Conservation (phyloP, 2,329 filamentous ascomycete species). For the Colletotrichum sp. region DNA sequence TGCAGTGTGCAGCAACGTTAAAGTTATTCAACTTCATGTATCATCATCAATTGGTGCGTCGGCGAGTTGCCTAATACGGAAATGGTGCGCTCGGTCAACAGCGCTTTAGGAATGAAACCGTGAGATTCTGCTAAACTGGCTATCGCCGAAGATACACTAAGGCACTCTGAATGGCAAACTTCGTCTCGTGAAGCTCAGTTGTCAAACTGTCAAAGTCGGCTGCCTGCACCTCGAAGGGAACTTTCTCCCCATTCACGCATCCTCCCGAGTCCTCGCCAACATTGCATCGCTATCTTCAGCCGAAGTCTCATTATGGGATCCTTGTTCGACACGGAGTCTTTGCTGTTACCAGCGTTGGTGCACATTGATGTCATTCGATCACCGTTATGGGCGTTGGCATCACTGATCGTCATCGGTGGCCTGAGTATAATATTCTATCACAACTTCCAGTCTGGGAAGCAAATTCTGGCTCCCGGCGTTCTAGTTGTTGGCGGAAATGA, state of each 20-base stretch:
- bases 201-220: background rate
- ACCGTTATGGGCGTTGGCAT: background rate
- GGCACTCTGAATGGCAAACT: background rate
- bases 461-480: background rate
- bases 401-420: background rate
- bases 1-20: background rate
- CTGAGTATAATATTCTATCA: background rate
- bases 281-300: background rate
- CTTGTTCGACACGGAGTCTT: background rate
- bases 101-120: background rate
- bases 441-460: background rate
- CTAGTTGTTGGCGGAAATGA: background rate
- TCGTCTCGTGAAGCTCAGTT: background rate
- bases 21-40: background rate
- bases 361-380: background rate
- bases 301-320: background rate
- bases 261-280: background rate
- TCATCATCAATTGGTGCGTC: background rate
- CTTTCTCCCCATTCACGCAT: background rate
- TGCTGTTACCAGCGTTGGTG: background rate
- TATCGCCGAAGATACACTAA: background rate
- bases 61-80: background rate
- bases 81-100: background rate
- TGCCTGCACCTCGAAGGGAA: background rate
- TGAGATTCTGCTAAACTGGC: background rate